Evolutionary conservation across 2,329 filamentous ascomycete species (phyloP).

Genomic region (Aureobasidium zeae): DNA sequence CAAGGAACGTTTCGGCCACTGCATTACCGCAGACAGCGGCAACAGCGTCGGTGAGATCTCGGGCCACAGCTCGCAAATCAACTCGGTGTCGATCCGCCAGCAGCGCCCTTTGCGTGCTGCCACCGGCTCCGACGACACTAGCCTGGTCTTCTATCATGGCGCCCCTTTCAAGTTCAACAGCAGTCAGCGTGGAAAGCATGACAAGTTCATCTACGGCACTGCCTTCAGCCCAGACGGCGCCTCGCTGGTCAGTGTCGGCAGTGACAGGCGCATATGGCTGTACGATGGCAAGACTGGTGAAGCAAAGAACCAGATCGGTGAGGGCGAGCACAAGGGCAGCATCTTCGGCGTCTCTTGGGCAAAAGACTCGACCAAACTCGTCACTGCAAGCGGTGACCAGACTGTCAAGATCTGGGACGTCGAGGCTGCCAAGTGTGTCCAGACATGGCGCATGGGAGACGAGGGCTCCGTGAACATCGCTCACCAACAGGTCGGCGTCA

Average conservation of each 20-base stretch:
- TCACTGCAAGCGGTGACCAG: conserved; percentile 87
- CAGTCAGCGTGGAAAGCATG: conserved; percentile 70
- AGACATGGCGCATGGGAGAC: conserved; percentile 77
- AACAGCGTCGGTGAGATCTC: conserved; percentile 93
- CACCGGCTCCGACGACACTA: conserved; percentile 83
- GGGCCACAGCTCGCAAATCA: conserved; percentile 84
- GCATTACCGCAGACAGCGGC: conserved; percentile 89
- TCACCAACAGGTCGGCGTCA: conserved; percentile 89
- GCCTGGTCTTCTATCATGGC: conserved; percentile 84
- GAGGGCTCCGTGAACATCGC: conserved; percentile 61
- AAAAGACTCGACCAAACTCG: conserved; percentile 73
- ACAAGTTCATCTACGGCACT: conserved; percentile 78
- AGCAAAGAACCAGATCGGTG: conserved; percentile 63
- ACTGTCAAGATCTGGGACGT: conserved; percentile 92
- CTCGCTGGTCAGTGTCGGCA: conserved; percentile 75
- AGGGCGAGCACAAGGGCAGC: conserved; percentile 81
- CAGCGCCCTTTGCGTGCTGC: conserved; percentile 85
- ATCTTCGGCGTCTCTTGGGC: conserved; percentile 91
- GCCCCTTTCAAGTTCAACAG: conserved; percentile 92
- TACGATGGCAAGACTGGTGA: conserved; percentile 97
- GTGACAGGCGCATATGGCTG: conserved; percentile 85
- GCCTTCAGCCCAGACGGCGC: conserved; percentile 85
- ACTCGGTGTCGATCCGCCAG: conserved; percentile 79
- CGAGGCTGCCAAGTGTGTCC: conserved; percentile 64
- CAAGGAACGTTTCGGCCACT: conserved; percentile 85